Evolutionary conservation across 2,329 filamentous ascomycete genomes (phyloP), one percentile per base, ranked within the genome.

Genomic region (Colletotrichum sp.): DNA sequence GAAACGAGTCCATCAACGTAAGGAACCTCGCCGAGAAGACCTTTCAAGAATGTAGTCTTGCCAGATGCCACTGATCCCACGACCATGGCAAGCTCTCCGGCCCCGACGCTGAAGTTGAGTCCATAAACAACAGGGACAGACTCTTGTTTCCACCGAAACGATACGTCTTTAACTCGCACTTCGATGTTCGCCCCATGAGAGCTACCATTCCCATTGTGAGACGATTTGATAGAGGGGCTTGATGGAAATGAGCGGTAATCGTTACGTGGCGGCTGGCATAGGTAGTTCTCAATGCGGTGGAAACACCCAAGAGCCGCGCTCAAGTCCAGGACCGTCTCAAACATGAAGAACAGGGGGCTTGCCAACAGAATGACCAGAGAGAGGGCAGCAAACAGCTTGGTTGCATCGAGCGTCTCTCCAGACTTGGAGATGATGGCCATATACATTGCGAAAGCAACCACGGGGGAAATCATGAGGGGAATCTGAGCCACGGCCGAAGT

Each of bases 41-140:
- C 83, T 68, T 85, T 86, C 76, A 87, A 83, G 1, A 89, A 77
- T 0, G 87, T 86, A 0, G 85, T 87, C 76, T 89, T 89, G 0
- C 88, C 88, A 1, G 84, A 85, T 1, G 84, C 88, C 6, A 89
- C 81, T 1, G 87, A 86, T 0, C 87, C 87, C 12, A 87, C 80
- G 1, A 89, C 78, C 6, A 89, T 82, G 10, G 82, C 86, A 10
- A 89, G 81, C 6, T 82, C 78, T 5, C 78, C 80, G 0, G 75
- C 69, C 4, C 78, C 77, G 4, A 88, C 74, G 0, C 76, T 78
- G 5, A 88, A 79, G n/a, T 83, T 78, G 26, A 88, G 78, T 9
- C 83, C 67, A 1, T 59, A 77, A 5, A 88, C 79, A 13, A 80
- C 71, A 18, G 77, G 72, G 15, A 77, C 82, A 12, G 81, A 79